Conservation (phyloP, 768 basidiomycete genomes). For the Chalciporus chontae region DNA sequence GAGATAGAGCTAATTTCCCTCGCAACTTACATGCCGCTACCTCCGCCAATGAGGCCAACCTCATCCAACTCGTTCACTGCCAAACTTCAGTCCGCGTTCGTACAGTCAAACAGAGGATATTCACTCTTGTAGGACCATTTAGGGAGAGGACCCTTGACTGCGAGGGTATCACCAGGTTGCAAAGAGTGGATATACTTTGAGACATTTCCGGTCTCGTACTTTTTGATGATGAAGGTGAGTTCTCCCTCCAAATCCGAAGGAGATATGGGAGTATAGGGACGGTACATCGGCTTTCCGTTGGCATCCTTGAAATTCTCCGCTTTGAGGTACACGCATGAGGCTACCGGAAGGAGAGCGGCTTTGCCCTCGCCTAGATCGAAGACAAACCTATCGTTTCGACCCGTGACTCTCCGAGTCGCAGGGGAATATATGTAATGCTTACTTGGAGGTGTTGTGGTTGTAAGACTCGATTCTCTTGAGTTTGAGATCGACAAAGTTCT, state of each 20-base stretch:
- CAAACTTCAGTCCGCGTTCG: conserved; percentile 1
- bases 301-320: conserved; percentile 65
- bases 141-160: conserved; percentile 86
- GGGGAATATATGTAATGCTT: conserved; percentile 15
- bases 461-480: conserved; percentile 80
- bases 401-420: neutral
- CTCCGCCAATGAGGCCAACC: conserved; percentile 88
- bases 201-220: conserved; percentile 76
- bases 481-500: conserved; percentile 76
- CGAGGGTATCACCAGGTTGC: conserved; percentile 77
- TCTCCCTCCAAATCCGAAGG: conserved; percentile 71
- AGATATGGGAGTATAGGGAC: conserved; percentile 94
- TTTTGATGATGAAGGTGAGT: conserved; percentile 80
- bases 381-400: conserved; percentile 49
- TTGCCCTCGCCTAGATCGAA: conserved; percentile 80
- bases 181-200: conserved; percentile 80
- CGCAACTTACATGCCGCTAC: conserved; percentile 77
- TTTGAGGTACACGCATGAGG: conserved; percentile 77
- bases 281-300: conserved; percentile 84
- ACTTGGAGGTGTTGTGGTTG: conserved; percentile 93
- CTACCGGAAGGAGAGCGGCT: conserved; percentile 72
- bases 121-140: conserved; percentile 86
- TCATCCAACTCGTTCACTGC: conserved; percentile 83
- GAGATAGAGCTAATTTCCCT: neutral
- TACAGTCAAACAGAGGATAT: conserved; percentile 8